A percentile compares a stretch with the other conserved stretches of the same genome.
Conservation (phyloP, 2,329 filamentous ascomycete species). For the Leptosphaerulina australis region DNA sequence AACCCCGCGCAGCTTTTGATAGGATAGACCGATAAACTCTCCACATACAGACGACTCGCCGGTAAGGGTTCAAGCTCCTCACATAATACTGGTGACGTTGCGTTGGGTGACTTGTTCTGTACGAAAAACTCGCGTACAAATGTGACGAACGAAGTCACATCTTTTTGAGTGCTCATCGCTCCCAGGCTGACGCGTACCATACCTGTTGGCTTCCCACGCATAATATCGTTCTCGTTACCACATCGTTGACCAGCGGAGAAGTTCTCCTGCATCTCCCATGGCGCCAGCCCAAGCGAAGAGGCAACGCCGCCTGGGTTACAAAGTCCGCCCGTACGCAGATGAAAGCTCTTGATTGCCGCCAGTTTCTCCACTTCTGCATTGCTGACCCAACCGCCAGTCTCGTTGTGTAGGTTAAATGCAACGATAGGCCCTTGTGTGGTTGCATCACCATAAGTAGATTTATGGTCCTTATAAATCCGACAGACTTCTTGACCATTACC, state of each 20-base stretch:
- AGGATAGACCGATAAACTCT: conserved; percentile 72
- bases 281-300: conserved; percentile 70
- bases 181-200: conserved; percentile 85
- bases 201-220: conserved; percentile 84
- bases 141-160: conserved; percentile 72
- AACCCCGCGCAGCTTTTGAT: conserved; percentile 94
- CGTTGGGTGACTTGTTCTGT: conserved; percentile 29
- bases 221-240: conserved; percentile 79
- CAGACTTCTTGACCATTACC: conserved; percentile 71
- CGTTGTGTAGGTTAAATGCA: conserved; percentile 80
- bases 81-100: conserved; percentile 29
- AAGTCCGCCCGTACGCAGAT: conserved; percentile 84
- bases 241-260: conserved; percentile 86
- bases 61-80: conserved; percentile 35
- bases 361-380: conserved; percentile 88
- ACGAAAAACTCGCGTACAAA: conserved; percentile 65
- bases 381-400: conserved; percentile 74
- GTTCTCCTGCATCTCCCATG: conserved; percentile 83
- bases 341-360: conserved; percentile 76
- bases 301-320: conserved; percentile 92
- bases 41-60: conserved; percentile 49
- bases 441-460: conserved; percentile 52
- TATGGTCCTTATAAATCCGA: conserved; percentile 63
- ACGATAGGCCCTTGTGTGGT: conserved; percentile 72
- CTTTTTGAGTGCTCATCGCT: conserved; percentile 81